Evolutionary conservation across 1,284 basidiomycete species (phyloP).

Genomic region (Leccinum fuscescens): DNA sequence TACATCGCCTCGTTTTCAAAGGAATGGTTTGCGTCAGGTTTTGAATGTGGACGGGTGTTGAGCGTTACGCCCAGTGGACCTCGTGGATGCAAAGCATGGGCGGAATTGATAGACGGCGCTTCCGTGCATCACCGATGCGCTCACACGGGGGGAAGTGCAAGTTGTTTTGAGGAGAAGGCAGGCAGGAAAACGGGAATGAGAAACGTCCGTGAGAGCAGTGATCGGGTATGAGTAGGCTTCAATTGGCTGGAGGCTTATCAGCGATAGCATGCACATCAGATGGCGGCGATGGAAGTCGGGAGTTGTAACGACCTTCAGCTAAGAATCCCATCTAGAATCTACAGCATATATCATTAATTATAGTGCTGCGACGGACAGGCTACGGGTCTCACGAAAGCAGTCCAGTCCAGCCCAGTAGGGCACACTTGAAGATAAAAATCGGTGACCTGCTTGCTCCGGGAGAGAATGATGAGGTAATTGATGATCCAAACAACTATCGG

Average conservation of each 20-base stretch:
- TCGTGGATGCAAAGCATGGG: slow-evolving; percentile 53
- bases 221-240: slow-evolving; percentile 45
- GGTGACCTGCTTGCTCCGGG: slow-evolving; percentile 81
- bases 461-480: slow-evolving; percentile 88
- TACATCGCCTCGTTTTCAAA: slow-evolving; percentile 33
- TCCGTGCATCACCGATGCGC: slow-evolving; percentile 89
- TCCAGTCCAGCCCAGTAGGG: slow-evolving; percentile 83
- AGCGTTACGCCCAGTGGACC: slow-evolving; percentile 20
- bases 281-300: slow-evolving; percentile 52
- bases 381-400: slow-evolving; percentile 78
- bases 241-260: neutral
- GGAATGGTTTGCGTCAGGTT: neutral
- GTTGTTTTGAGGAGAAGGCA: slow-evolving; percentile 76
- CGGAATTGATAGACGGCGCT: slow-evolving; percentile 58
- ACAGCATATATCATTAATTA: slow-evolving; percentile 3
- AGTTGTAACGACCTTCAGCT: neutral
- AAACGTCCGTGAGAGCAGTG: slow-evolving; percentile 60
- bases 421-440: slow-evolving; percentile 97
- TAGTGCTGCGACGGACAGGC: slow-evolving; percentile 88
- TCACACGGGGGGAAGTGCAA: slow-evolving; percentile 87
- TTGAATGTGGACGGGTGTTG: neutral
- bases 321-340: slow-evolving; percentile 3
- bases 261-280: slow-evolving; percentile 36
- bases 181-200: slow-evolving; percentile 73
- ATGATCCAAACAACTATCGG: slow-evolving; percentile 75